These are phyloP conservation scores for Xanthoconium separans DNA, from an alignment of 1,284 basidiomycete genomes.

Conservation along the genomic window DNA sequence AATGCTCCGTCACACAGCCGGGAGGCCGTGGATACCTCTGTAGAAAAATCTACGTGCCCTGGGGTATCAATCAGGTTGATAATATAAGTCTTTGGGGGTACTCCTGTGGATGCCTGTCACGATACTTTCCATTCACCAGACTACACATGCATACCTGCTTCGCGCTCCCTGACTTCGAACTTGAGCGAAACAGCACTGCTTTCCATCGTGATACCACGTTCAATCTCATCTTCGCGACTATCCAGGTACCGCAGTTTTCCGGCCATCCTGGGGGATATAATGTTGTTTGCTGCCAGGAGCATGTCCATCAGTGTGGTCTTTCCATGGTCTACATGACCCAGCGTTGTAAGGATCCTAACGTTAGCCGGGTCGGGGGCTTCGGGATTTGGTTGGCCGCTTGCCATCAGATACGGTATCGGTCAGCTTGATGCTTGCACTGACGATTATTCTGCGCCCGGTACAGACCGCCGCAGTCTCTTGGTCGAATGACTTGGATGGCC, in stretches of 20 bases:
- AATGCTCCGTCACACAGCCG: conserved; percentile 94
- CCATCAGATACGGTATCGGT: conserved; percentile 16
- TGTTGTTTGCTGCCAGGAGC: conserved; percentile 95
- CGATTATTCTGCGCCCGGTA: neutral
- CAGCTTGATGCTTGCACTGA: neutral
- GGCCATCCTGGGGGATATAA: conserved; percentile 93
- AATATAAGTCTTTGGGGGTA: conserved; percentile 62
- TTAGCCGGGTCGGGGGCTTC: conserved; percentile 53
- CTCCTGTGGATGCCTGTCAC: conserved; percentile 45
- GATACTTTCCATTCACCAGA: conserved; percentile 16
- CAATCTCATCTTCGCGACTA: conserved; percentile 95
- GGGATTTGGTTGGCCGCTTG: conserved; percentile 17
- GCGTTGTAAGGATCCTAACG: conserved; percentile 75
- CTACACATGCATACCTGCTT: conserved; percentile 41
- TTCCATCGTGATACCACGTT: conserved; percentile 99
- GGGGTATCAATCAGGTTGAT: conserved; percentile 99
- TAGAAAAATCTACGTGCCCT: conserved; percentile 98
- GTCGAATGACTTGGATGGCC: no score
- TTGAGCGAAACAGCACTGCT: conserved; percentile 89
- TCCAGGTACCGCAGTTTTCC: conserved; percentile 97
- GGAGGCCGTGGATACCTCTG: conserved; percentile 94
- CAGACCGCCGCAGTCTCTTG: neutral
- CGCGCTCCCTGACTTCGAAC: conserved; percentile 72
- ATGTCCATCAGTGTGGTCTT: conserved; percentile 97
- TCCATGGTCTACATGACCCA: conserved; percentile 88